phyloP scores from a whole-genome alignment of 352 stramenopile genomes.

The Globisporangium sylvaticum region DNA sequence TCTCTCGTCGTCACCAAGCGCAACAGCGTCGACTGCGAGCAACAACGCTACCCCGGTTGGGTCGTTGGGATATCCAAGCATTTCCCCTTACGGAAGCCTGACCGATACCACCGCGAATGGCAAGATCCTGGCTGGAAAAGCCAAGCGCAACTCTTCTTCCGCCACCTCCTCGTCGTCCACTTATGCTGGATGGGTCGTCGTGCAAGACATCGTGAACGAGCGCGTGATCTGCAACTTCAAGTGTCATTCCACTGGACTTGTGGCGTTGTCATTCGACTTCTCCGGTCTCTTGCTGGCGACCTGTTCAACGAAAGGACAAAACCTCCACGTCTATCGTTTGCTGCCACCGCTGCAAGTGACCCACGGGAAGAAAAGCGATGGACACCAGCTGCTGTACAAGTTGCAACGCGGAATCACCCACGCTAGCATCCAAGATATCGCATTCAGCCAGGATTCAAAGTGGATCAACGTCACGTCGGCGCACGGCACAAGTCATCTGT shows the following conservation, averaged over 20 bases:
- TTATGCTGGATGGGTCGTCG: constrained; percentile 54
- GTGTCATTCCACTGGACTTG: constrained; percentile 68
- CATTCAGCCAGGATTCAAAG: constrained; percentile 80
- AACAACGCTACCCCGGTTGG: constrained; percentile 16
- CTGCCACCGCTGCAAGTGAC: constrained; percentile 45
- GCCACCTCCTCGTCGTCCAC: constrained; percentile 18
- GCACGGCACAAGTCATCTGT: constrained; percentile 84
- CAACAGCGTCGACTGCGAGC: constrained; percentile 14
- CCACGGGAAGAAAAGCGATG: constrained; percentile 5
- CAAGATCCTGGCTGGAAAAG: constrained; percentile 4
- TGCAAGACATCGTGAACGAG: constrained; percentile 63
- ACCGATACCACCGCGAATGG: constrained; percentile 4
- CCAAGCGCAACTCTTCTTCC: constrained; percentile 14
- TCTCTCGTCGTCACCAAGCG: constrained; percentile 57
- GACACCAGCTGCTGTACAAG: constrained; percentile 76
- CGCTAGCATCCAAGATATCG: constrained; percentile 77
- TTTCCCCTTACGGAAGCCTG: constrained; percentile 13
- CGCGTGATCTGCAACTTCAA: constrained; percentile 69
- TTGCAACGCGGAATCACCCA: constrained; percentile 85
- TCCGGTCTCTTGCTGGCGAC: constrained; percentile 74
- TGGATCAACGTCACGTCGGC: constrained; percentile 85
- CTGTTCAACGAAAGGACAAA: constrained; percentile 82
- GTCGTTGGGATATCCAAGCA: constrained; percentile 18
- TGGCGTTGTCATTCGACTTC: constrained; percentile 72
- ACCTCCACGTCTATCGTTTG: constrained; percentile 81